Evolutionary conservation across 129 eudicot species (phyloP), one percentile per base, ranked within the genome.

Genomic region (Flaveria ramosissima): DNA sequence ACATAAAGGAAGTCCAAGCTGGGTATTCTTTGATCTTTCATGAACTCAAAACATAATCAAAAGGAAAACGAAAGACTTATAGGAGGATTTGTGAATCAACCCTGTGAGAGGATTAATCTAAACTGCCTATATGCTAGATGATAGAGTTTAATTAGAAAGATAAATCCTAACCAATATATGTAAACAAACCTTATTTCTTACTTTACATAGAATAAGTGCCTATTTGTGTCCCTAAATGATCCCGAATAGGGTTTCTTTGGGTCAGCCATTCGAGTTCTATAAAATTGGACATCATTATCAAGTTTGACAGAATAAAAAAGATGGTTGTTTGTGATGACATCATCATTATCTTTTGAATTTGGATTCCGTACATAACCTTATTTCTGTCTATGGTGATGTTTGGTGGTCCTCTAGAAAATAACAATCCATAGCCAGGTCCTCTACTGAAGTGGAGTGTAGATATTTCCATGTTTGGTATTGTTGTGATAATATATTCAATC

Each of bases 321-420:
- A 64, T 64, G 70, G 21, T 15, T 30, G 47, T 64, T 64, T 32
- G 43, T 62, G 70, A 64, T 30, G 70, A 64, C 47, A 24, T 61
- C 19, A 64, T 64, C 23, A 36, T 5, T 30, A 30, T 30, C 20
- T 7, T 63, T 30, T 14, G 20, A 63, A 14, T 30, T 23, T 14
- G 46, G 43, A 63, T 63, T 39, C 68, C 46, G 20, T n/a, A 36
- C 47, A 27, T 64, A 47, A 64, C 39, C 12, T 61, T 61, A n/a
- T 24, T 39, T 14, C 16, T 26, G 67, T 61, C 19, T 61, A 57
- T 21, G 42, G 19, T 61, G 67, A 23, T 59, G 30, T 59, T 59
- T 59, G 65, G 65, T 17, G 60, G 9, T 15, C 20, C 59, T n/a
- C 21, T 16, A 52, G 59, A 52, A 52, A 52, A 52, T 19, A 52